Evolutionary conservation across 306 rosid species (phyloP), one percentile per base, ranked within the genome.

Genomic region (Gastrolobium bilobum): DNA sequence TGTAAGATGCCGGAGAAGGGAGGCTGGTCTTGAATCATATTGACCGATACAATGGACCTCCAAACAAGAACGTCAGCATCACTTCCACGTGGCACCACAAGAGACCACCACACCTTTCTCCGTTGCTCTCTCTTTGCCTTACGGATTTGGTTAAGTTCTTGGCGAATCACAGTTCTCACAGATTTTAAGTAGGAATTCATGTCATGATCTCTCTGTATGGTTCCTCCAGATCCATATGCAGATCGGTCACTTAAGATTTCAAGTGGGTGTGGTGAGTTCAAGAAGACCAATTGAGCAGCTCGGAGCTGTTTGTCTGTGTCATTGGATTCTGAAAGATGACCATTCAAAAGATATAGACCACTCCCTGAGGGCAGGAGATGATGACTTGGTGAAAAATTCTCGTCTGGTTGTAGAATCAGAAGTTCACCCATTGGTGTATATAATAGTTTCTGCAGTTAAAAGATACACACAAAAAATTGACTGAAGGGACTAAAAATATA

Each of bases 261-360:
- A 4, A 92, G 92, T 20, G 97, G 97, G 77, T 92, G 97, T 1
- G 97, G 95, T 4, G 97, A 79, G 86, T 89, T 92, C 31, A 92
- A 71, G 82, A 92, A 92, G 14, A 68, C 71, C 70, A 76, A 60
- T 35, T 84, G 76, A 4, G 95, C 97, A 35, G 78, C 88, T 8
- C 40, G 86, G 33, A 90, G 87, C 70, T 73, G 84, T 85, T 79
- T 89, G 73, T 81, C 84, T 34, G 78, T 69, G 46, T 77, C 84
- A 10, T 52, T 35, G 68, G 68, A 54, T 26, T 86, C 86, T 5
- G 84, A 78, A 31, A 61, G 14, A 3, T 80, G 66, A 40, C 85
- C 75, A 53, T 63, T 83, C 66, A 92, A 57, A 13, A 86, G 65
- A 80, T 92, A 92, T 15, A 92, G 84, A 40, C 95, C 97, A 29